Base-by-base conservation (phyloP, 2,329 filamentous ascomycete species). In the Apiospora phragmitis region DNA sequence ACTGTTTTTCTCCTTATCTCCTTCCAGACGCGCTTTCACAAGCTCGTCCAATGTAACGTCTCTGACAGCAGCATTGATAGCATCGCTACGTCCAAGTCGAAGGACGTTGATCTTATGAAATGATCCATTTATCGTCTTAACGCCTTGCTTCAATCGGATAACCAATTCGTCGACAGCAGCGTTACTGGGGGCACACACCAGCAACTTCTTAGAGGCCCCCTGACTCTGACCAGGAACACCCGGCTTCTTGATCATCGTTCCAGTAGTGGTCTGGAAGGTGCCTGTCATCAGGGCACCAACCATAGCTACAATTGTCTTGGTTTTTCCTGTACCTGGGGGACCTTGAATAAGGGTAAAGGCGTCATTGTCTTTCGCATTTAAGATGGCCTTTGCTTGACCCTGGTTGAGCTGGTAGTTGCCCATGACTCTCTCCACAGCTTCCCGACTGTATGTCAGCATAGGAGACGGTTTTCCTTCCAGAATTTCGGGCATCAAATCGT, bases 121-220 rank as follows among this genome's bases (percentile, higher is more conserved):
- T 38, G 90, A 87, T 1, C 96, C 95, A 59, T 88, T 89, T 71
- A 89, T 86, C 0, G 94, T 95, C 77, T 91, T 95, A 68, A 99
- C 88, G 5, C 96, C 96, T 69, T 90, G 85, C 82, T 97, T 98
- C 77, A 99, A 88, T 83, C 96, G 92, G 80, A 98, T 91, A 24
- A 99, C 96, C 73, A 99, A 81, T 80, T 99, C 96, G 79, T 99
- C 96, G 7, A 99, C 96, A 42, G 96, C 96, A 8, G 96, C 96
- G 81, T 99, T 99, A 86, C 95, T 98, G 18, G 96, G 96, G n/a
- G 96, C 96, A 78, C 96, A 99, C 32, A 99, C 94, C 35, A 99
- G 88, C 35, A 99, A 86, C 81, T 98, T 99, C 83, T 97, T 98
- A 2, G 89, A 79, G 1, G 80, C 72, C 77, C 80, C 75, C 79